A percentile compares a stretch with the other conserved stretches of the same genome.
These are phyloP conservation scores for Tremella mesenterica DNA, from an alignment of 768 basidiomycete genomes.

Conservation along the genomic window DNA sequence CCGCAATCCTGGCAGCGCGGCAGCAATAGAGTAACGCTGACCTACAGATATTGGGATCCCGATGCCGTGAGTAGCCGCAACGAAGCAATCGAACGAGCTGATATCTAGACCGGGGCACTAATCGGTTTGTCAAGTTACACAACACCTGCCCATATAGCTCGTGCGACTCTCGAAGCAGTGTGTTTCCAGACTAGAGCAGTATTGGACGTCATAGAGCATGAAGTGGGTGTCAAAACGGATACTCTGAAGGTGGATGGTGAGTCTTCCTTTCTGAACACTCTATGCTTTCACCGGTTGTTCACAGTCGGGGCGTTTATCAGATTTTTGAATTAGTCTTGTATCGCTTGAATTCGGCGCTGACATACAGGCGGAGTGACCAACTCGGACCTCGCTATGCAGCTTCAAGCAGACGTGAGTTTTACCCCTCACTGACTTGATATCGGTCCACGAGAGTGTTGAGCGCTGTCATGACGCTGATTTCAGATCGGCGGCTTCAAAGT, in stretches of 20 bases:
- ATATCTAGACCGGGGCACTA: slow-evolving; percentile 31
- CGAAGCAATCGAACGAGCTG: not conserved
- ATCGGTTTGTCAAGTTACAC: slow-evolving; percentile 43
- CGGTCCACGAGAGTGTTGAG: not conserved
- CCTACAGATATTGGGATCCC: slow-evolving; percentile 88
- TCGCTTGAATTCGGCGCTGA: no score
- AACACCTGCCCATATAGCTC: slow-evolving; percentile 74
- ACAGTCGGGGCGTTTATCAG: no score
- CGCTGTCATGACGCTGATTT: not conserved
- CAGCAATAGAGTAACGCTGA: no score
- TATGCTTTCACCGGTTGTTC: not conserved
- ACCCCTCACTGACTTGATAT: not conserved
- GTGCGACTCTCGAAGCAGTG: slow-evolving; percentile 90
- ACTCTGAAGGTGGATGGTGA: slow-evolving; percentile 91
- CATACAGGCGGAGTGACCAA: slow-evolving; percentile 38
- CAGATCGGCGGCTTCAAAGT: slow-evolving; percentile 88
- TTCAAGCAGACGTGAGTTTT: slow-evolving; percentile 41
- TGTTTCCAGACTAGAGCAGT: slow-evolving; percentile 94
- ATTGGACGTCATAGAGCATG: slow-evolving; percentile 87
- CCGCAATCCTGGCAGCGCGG: no score
- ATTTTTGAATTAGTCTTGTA: not conserved
- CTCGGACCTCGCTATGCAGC: slow-evolving; percentile 50
- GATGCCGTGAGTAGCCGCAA: slow-evolving; percentile 53
- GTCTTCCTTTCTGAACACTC: no score
- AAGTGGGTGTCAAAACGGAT: slow-evolving; percentile 66